Percentiles rank a stretch among this genome's conserved stretches.
Evolutionary conservation across 345 rosid genomes (phyloP).

Genomic region (Populus deltoides): DNA sequence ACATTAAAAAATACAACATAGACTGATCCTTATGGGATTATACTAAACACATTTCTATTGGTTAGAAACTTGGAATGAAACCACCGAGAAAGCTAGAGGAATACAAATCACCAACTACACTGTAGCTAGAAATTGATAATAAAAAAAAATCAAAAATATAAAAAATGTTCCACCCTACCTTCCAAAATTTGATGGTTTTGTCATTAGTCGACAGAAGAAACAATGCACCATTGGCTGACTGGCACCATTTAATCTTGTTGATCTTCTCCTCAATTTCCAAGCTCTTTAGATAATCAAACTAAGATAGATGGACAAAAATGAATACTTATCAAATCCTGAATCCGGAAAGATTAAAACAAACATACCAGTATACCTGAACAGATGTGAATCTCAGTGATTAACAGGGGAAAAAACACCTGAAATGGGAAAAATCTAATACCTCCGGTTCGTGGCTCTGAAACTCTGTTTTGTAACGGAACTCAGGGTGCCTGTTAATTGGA

Average conservation of each 20-base stretch:
- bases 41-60: neutral
- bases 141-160: neutral
- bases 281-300: slow-evolving; percentile 97
- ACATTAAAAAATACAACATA: neutral
- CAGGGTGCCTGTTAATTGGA: slow-evolving; percentile 58
- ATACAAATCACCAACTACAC: neutral
- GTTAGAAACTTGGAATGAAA: neutral
- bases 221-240: slow-evolving; percentile 70
- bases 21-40: neutral
- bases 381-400: neutral
- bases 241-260: slow-evolving; percentile 95
- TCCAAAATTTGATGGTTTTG: slow-evolving; percentile 86
- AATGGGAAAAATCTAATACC: slow-evolving; percentile 37
- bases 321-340: neutral
- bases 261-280: slow-evolving; percentile 99
- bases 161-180: slow-evolving; percentile 45
- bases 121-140: neutral
- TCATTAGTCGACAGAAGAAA: slow-evolving; percentile 89
- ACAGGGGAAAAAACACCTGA: too few species aligned
- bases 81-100: neutral
- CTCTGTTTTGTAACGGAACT: slow-evolving; percentile 86
- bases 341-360: neutral
- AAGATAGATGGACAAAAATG: slow-evolving; percentile 20
- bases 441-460: slow-evolving; percentile 97
- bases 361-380: neutral